A percentile compares a stretch with the other conserved stretches of the same genome.
These are phyloP conservation scores for Leishmania guyanensis DNA, from an alignment of 208 protist genomes.

Conservation along the genomic window DNA sequence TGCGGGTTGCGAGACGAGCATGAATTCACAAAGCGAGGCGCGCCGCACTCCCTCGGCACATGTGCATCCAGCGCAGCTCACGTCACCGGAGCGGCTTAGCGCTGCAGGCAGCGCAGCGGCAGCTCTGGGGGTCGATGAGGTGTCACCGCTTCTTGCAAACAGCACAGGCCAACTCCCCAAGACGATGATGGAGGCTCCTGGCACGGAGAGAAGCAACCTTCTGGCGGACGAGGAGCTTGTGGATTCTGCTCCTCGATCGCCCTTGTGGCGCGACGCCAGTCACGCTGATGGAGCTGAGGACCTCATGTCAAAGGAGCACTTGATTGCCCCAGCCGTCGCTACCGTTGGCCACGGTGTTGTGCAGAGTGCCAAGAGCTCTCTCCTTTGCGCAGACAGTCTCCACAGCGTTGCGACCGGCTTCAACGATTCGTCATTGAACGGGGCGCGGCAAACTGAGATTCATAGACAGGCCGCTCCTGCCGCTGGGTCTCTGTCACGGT, in stretches of 20 bases:
- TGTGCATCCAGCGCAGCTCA: slow-evolving; percentile 4
- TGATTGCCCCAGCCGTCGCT: not conserved
- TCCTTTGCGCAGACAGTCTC: not conserved
- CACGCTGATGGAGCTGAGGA: not conserved
- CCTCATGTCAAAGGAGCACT: not conserved
- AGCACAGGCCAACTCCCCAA: slow-evolving; percentile 4
- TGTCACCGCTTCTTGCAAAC: slow-evolving; percentile 13
- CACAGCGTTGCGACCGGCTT: not conserved
- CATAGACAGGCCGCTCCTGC: not conserved
- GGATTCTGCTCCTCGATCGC: slow-evolving; percentile 18
- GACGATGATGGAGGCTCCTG: not conserved
- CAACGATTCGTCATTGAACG: slow-evolving; percentile 8
- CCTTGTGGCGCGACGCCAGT: not conserved
- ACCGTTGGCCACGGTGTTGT: not conserved
- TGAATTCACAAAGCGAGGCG: not conserved
- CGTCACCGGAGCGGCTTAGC: not conserved
- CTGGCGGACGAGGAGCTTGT: slow-evolving; percentile 15
- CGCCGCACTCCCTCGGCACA: slow-evolving; percentile 11
- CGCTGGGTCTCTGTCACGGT: slow-evolving; percentile 8
- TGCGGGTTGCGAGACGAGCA: not conserved
- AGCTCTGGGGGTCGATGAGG: not conserved
- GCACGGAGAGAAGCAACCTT: not conserved
- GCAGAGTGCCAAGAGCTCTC: not conserved
- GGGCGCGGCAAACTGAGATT: not conserved
- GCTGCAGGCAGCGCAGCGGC: not conserved